A percentile compares a stretch with the other conserved stretches of the same genome.
phyloP scores from a whole-genome alignment of 2,329 filamentous ascomycete species.

The Venturia oleaginea region DNA sequence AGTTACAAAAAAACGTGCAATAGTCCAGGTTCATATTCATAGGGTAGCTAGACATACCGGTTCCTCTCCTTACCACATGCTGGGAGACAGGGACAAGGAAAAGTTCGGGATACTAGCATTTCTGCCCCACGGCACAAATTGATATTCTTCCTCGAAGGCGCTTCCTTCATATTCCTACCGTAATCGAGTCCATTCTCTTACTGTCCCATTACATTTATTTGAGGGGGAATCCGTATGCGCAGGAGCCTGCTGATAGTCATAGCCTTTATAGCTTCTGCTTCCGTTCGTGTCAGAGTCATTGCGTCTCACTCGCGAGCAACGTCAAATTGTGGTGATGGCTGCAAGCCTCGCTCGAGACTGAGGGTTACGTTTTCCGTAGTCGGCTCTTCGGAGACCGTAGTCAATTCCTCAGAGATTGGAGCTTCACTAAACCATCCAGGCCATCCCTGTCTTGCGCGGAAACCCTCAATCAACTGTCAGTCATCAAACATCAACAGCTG shows the following conservation, averaged over 20 bases:
- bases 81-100: background rate
- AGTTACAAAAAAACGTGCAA: no score
- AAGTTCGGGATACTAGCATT: background rate
- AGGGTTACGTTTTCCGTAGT: no score
- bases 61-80: background rate
- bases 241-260: background rate
- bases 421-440: background rate
- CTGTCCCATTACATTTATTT: background rate
- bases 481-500: background rate
- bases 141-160: background rate
- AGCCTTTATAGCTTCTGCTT: background rate
- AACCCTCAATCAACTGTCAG: background rate
- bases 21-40: no score
- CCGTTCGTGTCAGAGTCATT: background rate
- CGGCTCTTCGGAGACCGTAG: no score
- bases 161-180: background rate
- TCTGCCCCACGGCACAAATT: background rate
- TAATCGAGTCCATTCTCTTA: background rate
- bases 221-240: background rate
- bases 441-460: background rate
- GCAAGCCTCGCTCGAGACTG: background rate
- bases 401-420: background rate
- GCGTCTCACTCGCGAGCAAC: background rate
- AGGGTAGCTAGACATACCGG: background rate
- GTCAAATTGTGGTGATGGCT: background rate